A percentile compares a stretch with the other conserved stretches of the same genome.
phyloP scores from a whole-genome alignment of 2,329 filamentous ascomycete genomes.

The Pseudopithomyces maydicus region DNA sequence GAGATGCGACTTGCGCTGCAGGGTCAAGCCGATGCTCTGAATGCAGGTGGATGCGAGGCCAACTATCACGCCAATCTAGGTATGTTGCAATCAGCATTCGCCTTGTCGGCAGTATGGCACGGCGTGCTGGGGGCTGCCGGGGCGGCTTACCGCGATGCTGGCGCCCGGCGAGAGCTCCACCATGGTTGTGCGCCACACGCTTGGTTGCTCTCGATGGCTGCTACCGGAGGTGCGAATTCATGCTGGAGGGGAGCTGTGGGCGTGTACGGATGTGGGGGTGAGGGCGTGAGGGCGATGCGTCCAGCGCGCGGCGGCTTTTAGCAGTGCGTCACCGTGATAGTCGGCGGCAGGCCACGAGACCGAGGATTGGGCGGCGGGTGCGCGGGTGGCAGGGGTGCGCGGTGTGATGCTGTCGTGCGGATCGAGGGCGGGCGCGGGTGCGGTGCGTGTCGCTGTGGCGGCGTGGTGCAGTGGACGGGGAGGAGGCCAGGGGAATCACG shows the following conservation, averaged over 20 bases:
- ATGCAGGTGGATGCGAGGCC: constrained; percentile 92
- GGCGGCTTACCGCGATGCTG: constrained; percentile 47
- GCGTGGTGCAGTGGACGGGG: neutral
- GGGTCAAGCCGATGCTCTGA: constrained; percentile 90
- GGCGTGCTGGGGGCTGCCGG: neutral
- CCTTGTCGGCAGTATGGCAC: neutral
- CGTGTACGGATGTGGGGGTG: neutral
- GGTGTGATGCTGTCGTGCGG: constrained; percentile 36
- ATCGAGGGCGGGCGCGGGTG: constrained; percentile 1
- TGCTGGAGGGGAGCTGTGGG: constrained; percentile 22
- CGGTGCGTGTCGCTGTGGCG: neutral
- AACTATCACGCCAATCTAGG: constrained; percentile 86
- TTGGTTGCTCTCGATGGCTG: constrained; percentile 25
- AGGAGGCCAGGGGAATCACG: neutral
- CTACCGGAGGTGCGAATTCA: constrained; percentile 39
- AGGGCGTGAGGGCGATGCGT: constrained; percentile 5
- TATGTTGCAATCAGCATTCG: constrained; percentile 13
- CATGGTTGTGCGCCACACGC: constrained; percentile 31
- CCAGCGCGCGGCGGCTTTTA: constrained; percentile 11
- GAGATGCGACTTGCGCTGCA: constrained; percentile 97
- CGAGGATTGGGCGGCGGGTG: constrained; percentile 28
- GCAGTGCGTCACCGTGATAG: constrained; percentile 32
- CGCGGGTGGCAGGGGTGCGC: constrained; percentile 34
- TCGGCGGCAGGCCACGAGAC: constrained; percentile 34
- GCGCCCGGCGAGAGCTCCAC: constrained; percentile 49